Conservation (phyloP, 768 basidiomycete genomes). For the Butyriboletus loyo region DNA sequence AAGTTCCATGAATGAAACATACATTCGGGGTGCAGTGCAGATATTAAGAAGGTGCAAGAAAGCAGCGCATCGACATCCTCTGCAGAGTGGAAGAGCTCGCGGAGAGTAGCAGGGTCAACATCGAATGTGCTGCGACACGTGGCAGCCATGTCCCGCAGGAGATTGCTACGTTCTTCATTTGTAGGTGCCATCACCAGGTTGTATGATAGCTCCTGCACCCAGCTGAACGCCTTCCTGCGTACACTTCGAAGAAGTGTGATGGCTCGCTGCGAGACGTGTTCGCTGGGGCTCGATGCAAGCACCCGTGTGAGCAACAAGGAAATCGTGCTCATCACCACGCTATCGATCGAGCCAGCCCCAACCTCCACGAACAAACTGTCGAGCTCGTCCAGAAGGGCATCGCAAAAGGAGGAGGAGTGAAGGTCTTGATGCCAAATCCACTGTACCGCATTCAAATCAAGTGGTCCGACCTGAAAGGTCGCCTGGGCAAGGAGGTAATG, state of each 20-base stretch:
- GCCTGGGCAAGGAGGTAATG: too few species aligned
- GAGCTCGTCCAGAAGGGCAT: too few species aligned
- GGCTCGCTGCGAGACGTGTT: not conserved
- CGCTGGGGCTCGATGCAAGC: not conserved
- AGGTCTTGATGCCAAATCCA: too few species aligned
- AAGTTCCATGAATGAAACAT: not conserved
- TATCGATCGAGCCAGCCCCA: too few species aligned
- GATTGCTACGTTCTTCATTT: not conserved
- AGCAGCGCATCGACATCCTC: constrained; percentile 14
- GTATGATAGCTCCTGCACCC: not conserved
- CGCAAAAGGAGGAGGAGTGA: too few species aligned
- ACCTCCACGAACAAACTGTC: too few species aligned
- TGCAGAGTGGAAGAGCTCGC: constrained; percentile 5
- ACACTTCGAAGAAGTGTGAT: not conserved
- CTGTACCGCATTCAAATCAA: too few species aligned
- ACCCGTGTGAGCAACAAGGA: too few species aligned
- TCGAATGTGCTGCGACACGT: not conserved
- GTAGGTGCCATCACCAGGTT: not conserved
- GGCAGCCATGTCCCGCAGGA: not conserved
- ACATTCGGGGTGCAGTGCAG: constrained; percentile 7
- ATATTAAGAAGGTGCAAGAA: constrained; percentile 24
- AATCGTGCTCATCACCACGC: too few species aligned
- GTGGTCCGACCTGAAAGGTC: too few species aligned
- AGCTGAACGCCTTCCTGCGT: not conserved
- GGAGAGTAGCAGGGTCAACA: not conserved